Evolutionary conservation across 345 rosid genomes (phyloP).

Genomic region (Conringia planisiliqua): DNA sequence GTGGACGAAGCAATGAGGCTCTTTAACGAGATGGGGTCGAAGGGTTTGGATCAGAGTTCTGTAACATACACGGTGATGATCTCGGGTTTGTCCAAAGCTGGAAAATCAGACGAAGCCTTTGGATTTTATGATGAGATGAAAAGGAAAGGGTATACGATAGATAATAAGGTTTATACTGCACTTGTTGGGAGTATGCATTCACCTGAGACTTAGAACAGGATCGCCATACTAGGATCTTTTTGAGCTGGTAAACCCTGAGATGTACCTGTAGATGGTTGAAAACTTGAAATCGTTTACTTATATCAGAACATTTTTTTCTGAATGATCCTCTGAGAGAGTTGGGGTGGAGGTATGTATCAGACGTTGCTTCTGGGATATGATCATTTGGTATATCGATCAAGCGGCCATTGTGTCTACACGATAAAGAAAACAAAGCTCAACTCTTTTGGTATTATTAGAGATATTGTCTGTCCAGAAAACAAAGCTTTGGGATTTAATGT

Average conservation of each 20-base stretch:
- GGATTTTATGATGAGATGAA: slow-evolving; percentile 67
- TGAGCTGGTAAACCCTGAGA: neutral
- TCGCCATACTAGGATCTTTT: neutral
- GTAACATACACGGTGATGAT: slow-evolving; percentile 66
- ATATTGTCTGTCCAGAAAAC: neutral
- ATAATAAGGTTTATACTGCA: slow-evolving; percentile 63
- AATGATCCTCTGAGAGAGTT: neutral
- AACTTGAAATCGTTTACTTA: neutral
- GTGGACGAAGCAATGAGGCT: slow-evolving; percentile 65
- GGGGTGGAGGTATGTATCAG: neutral
- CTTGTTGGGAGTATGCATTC: slow-evolving; percentile 72
- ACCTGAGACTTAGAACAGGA: slow-evolving; percentile 7
- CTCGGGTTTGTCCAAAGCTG: slow-evolving; percentile 64
- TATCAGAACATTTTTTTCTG: neutral
- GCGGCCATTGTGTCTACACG: neutral
- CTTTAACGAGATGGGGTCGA: slow-evolving; percentile 48
- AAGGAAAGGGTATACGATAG: slow-evolving; percentile 53
- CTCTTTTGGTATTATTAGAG: neutral
- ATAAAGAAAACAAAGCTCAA: neutral
- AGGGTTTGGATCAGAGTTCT: slow-evolving; percentile 45
- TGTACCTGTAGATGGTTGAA: neutral
- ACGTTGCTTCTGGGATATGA: neutral
- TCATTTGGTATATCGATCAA: neutral
- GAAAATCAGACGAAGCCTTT: slow-evolving; percentile 81
- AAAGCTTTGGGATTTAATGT: neutral